Percentiles rank a stretch among this genome's conserved stretches.
Evolutionary conservation across 1,139 yeast genomes (phyloP).

Genomic region (Blastobotrys proliferans): DNA sequence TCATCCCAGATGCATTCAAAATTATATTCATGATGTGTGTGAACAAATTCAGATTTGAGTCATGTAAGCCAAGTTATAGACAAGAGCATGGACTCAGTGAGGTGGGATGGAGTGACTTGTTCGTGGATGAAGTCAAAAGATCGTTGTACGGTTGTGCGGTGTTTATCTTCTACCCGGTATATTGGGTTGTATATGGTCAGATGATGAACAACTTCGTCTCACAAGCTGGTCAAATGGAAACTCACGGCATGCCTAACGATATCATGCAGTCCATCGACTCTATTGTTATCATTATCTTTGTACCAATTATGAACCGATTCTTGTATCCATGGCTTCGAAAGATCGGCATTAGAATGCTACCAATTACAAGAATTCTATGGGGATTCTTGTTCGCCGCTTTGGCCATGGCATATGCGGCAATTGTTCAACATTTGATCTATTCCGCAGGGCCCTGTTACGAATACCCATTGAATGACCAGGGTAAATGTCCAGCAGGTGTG

Average conservation of each 20-base stretch:
- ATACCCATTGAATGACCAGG: slow-evolving; percentile 46
- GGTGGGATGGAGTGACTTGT: slow-evolving; percentile 55
- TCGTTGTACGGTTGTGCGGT: slow-evolving; percentile 60
- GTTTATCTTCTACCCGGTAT: slow-evolving; percentile 56
- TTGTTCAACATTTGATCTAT: slow-evolving; percentile 71
- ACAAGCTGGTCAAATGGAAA: slow-evolving; percentile 61
- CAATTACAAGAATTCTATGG: slow-evolving; percentile 66
- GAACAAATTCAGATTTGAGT: slow-evolving; percentile 49
- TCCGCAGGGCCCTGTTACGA: slow-evolving; percentile 73
- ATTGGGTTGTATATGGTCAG: slow-evolving; percentile 66
- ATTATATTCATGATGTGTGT: slow-evolving; percentile 44
- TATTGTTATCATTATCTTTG: slow-evolving; percentile 54
- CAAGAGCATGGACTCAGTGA: slow-evolving; percentile 36
- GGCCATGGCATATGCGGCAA: slow-evolving; percentile 80
- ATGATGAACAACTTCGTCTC: slow-evolving; percentile 60
- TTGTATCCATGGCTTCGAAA: slow-evolving; percentile 54
- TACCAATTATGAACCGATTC: slow-evolving; percentile 52
- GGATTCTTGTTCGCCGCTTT: slow-evolving; percentile 71
- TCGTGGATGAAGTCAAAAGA: slow-evolving; percentile 59
- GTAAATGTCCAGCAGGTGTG: too few species aligned
- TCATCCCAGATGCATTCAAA: slow-evolving; percentile 53
- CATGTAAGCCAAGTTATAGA: slow-evolving; percentile 51
- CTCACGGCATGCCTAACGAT: slow-evolving; percentile 63
- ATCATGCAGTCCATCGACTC: slow-evolving; percentile 61
- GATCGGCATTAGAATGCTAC: slow-evolving; percentile 39